Evolutionary conservation across 768 basidiomycete genomes (phyloP).

Genomic region (Tylopilus subfusipes): DNA sequence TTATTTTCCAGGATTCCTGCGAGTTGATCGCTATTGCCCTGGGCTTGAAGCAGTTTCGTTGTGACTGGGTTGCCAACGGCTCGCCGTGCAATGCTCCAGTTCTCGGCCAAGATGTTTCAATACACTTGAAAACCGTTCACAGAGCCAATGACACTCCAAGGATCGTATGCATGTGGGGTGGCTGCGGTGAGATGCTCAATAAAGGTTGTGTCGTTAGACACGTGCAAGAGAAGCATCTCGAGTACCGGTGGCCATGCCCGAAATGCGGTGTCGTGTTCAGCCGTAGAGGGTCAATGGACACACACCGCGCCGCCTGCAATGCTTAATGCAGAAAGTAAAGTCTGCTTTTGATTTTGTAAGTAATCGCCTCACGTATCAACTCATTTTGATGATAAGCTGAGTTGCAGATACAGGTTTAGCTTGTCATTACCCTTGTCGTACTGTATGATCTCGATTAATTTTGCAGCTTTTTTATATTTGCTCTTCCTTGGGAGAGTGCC

Average conservation of each 20-base stretch:
- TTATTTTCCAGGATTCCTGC: slow-evolving; percentile 7
- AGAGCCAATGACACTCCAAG: not conserved
- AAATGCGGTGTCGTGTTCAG: slow-evolving; percentile 16
- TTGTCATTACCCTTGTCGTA: not conserved
- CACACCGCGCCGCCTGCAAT: slow-evolving; percentile 14
- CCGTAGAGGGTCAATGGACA: slow-evolving; percentile 17
- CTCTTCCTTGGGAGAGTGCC: not conserved
- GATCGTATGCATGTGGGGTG: slow-evolving; percentile 14
- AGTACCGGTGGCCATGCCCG: slow-evolving; percentile 22
- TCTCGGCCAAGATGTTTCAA: slow-evolving; percentile 15
- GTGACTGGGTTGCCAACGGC: slow-evolving; percentile 15
- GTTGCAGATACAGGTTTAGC: not conserved
- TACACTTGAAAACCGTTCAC: slow-evolving; percentile 16
- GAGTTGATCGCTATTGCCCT: slow-evolving; percentile 8
- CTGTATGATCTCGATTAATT: not conserved
- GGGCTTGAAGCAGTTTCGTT: not conserved
- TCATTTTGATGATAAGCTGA: not conserved
- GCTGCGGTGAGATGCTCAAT: slow-evolving; percentile 15
- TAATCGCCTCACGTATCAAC: not conserved
- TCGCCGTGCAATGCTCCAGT: slow-evolving; percentile 5
- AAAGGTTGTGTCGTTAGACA: slow-evolving; percentile 19
- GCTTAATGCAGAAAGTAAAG: not conserved
- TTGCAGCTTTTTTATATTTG: not conserved
- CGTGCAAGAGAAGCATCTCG: slow-evolving; percentile 24
- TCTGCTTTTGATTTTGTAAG: slow-evolving; percentile 2